Conservation (phyloP, 352 stramenopile species). For the Phytophthora chlamydospora region DNA sequence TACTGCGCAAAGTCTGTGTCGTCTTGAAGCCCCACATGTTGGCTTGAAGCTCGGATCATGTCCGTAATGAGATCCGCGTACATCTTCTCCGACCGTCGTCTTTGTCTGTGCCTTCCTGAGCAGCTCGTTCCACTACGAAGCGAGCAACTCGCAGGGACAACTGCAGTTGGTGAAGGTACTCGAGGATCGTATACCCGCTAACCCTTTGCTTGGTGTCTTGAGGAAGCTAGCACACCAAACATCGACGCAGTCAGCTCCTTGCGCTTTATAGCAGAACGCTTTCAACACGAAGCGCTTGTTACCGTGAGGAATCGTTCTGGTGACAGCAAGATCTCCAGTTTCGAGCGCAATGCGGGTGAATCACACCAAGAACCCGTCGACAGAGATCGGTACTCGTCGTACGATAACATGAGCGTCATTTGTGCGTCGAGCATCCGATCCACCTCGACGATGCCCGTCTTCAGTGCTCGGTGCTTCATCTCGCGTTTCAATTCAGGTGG, state of each 20-base stretch:
- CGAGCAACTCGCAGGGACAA: constrained; percentile 35
- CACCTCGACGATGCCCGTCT: constrained; percentile 38
- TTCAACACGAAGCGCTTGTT: neutral
- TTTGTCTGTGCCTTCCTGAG: constrained; percentile 7
- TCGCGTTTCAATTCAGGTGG: constrained; percentile 18
- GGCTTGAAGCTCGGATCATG: constrained; percentile 25
- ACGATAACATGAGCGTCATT: constrained; percentile 47
- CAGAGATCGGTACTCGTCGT: constrained; percentile 42
- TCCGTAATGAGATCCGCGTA: constrained; percentile 38
- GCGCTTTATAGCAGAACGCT: no score
- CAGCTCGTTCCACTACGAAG: constrained; percentile 21
- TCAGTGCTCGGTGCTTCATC: constrained; percentile 18
- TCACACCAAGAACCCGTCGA: constrained; percentile 22
- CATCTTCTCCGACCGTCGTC: constrained; percentile 36
- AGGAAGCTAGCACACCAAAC: constrained; percentile 38
- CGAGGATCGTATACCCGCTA: constrained; percentile 50
- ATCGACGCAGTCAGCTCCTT: no score
- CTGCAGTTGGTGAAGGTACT: constrained; percentile 56
- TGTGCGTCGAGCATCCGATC: constrained; percentile 45
- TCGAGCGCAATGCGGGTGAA: constrained; percentile 5
- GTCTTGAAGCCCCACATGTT: constrained; percentile 30
- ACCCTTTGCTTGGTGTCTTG: constrained; percentile 39
- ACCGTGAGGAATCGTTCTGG: constrained; percentile 56
- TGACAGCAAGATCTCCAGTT: constrained; percentile 40
- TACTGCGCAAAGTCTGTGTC: constrained; percentile 58